Evolutionary conservation across 176 grass and related monocot species (phyloP).

Genomic region (Triticum turgidum): DNA sequence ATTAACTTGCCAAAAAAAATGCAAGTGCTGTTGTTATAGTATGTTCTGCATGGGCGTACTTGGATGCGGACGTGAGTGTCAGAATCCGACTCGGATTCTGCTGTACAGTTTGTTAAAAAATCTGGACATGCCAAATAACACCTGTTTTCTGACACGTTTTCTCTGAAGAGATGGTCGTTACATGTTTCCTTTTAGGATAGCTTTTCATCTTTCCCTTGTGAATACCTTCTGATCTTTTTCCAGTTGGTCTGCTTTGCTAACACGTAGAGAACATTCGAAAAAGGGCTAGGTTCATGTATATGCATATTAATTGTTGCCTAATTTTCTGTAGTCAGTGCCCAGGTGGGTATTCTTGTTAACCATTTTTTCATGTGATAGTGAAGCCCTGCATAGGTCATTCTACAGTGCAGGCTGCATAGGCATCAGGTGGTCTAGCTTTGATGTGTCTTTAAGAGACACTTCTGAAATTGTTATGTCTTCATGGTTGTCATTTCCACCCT

Average conservation of each 20-base stretch:
- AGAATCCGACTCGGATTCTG: background rate
- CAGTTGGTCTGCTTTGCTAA: conserved; percentile 3
- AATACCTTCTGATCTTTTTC: background rate
- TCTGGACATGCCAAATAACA: background rate
- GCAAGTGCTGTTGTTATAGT: background rate
- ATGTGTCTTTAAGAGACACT: conserved; percentile 2
- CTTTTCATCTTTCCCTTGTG: conserved; percentile 7
- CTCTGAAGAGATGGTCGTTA: background rate
- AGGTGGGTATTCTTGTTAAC: background rate
- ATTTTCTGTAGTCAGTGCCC: background rate
- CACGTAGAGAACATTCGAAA: background rate
- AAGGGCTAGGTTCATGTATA: background rate
- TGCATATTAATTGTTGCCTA: background rate
- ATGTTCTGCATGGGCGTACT: background rate
- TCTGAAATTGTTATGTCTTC: background rate
- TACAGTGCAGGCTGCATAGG: background rate
- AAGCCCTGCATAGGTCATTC: background rate
- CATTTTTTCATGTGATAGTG: background rate
- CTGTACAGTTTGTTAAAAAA: background rate
- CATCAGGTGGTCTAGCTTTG: conserved; percentile 1
- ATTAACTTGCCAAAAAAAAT: background rate
- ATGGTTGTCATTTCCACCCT: background rate
- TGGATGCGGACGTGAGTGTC: background rate
- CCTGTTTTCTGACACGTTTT: background rate
- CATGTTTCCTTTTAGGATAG: background rate